These are phyloP conservation scores for Pichia rugopelliculosa DNA, from an alignment of 805 yeast species.

Conservation along the genomic window DNA sequence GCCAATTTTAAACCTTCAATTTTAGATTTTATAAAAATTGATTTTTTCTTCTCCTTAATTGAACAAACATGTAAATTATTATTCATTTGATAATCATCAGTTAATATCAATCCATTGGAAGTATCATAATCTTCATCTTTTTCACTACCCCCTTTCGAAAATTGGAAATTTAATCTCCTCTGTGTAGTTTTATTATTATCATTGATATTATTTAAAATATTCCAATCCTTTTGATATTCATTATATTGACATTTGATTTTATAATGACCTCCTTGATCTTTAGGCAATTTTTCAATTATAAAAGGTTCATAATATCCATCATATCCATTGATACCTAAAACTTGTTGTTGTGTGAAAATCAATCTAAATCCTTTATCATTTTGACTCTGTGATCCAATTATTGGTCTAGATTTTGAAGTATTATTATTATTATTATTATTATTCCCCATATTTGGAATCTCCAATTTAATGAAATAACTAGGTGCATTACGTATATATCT, in stretches of 20 bases:
- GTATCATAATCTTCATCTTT: not conserved
- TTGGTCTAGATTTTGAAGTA: not conserved
- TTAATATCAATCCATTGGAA: constrained; percentile 1
- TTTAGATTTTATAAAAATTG: constrained; percentile 18
- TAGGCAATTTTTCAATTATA: constrained; percentile 19
- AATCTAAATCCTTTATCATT: constrained; percentile 28
- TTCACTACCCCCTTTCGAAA: not conserved
- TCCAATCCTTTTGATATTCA: constrained; percentile 14
- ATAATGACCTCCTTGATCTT: constrained; percentile 16
- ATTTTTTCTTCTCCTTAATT: constrained; percentile 19
- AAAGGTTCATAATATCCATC: constrained; percentile 13
- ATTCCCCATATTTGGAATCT: constrained; percentile 2
- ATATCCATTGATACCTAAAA: constrained; percentile 8
- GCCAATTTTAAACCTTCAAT: constrained; percentile 27
- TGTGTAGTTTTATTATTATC: not conserved
- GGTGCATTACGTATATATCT: constrained; percentile 55
- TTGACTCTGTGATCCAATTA: constrained; percentile 1
- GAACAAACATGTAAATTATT: constrained; percentile 15
- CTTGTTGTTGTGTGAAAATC: constrained; percentile 23
- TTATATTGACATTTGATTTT: constrained; percentile 13
- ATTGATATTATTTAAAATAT: constrained; percentile 8
- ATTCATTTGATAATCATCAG: constrained; percentile 16
- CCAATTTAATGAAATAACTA: constrained; percentile 46
- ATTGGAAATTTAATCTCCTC: constrained; percentile 3
- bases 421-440: not conserved